These are phyloP conservation scores for Cutaneotrichosporon spelunceum DNA, from an alignment of 1,284 basidiomycete species.

Conservation along the genomic window DNA sequence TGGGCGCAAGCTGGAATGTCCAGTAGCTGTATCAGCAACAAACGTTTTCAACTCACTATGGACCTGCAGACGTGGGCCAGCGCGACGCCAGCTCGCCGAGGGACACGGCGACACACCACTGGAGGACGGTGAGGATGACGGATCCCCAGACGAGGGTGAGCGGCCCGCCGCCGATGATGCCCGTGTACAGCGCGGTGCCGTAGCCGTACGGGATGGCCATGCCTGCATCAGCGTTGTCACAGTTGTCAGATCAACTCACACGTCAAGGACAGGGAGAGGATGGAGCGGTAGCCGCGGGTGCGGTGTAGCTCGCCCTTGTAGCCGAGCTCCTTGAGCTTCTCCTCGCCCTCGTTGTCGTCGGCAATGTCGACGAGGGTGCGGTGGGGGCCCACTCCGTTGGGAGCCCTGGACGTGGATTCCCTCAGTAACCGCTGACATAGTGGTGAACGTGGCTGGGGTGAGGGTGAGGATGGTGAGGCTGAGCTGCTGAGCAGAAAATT, in stretches of 20 bases:
- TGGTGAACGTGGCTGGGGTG: too few species aligned
- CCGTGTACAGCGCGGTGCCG: conserved; percentile 12
- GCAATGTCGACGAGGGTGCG: conserved; percentile 5
- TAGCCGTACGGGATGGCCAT: conserved; percentile 20
- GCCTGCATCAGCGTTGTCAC: neutral
- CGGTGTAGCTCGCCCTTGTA: conserved; percentile 23
- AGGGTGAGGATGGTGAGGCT: too few species aligned
- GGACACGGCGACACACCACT: conserved; percentile 17
- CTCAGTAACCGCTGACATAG: too few species aligned
- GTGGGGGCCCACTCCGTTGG: too few species aligned
- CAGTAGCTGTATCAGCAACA: conserved; percentile 14
- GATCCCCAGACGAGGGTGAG: conserved; percentile 21
- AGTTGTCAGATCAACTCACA: conserved; percentile 8
- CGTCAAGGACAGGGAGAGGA: conserved; percentile 16
- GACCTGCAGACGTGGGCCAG: conserved; percentile 21
- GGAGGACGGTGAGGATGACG: conserved; percentile 15
- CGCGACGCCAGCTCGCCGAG: conserved; percentile 21
- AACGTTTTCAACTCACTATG: conserved; percentile 4
- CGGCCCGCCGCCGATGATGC: conserved; percentile 19
- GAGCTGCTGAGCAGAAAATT: too few species aligned
- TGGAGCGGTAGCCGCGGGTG: conserved; percentile 14
- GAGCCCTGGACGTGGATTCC: too few species aligned
- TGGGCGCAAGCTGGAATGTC: conserved; percentile 23
- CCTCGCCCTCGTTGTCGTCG: conserved; percentile 15
- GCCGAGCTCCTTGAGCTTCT: conserved; percentile 21